Conservation (phyloP, 2,329 filamentous ascomycete genomes). For the Chaetothyriales sp. region DNA sequence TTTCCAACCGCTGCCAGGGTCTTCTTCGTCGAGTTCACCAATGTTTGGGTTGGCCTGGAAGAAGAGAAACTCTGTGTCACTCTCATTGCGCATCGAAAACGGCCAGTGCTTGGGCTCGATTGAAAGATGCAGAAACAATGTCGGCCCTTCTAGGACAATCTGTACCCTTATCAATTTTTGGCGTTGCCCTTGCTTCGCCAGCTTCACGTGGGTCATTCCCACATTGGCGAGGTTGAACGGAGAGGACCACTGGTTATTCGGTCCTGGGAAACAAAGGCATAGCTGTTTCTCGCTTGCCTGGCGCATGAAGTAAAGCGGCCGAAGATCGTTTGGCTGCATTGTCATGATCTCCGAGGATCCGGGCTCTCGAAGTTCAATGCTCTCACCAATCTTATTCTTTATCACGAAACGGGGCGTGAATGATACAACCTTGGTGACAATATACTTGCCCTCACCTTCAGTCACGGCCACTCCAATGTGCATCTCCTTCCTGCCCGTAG, state of each 20-base stretch:
- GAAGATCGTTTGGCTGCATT: constrained; percentile 60
- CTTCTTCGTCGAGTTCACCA: constrained; percentile 69
- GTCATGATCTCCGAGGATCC: constrained; percentile 75
- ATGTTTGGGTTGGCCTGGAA: constrained; percentile 87
- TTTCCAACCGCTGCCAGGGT: constrained; percentile 69
- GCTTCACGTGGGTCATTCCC: constrained; percentile 81
- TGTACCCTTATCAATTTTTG: constrained; percentile 80
- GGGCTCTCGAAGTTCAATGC: constrained; percentile 78
- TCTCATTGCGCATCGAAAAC: constrained; percentile 97
- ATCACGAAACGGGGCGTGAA: constrained; percentile 83
- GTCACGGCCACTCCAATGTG: constrained; percentile 80
- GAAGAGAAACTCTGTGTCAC: constrained; percentile 90
- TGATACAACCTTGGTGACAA: constrained; percentile 88
- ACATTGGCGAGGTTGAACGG: constrained; percentile 95
- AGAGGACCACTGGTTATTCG: constrained; percentile 95
- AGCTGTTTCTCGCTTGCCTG: constrained; percentile 73
- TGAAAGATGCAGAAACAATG: constrained; percentile 81
- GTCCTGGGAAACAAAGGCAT: constrained; percentile 78
- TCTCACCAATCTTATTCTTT: constrained; percentile 81
- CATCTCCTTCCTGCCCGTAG: constrained; percentile 60
- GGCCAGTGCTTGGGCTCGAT: constrained; percentile 93
- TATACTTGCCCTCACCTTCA: constrained; percentile 93
- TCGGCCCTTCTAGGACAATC: constrained; percentile 80
- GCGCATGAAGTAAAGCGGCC: constrained; percentile 80
- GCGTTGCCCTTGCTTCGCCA: constrained; percentile 76